These are phyloP conservation scores for Phaeotremella skinneri DNA, from an alignment of 768 basidiomycete genomes.

Conservation along the genomic window DNA sequence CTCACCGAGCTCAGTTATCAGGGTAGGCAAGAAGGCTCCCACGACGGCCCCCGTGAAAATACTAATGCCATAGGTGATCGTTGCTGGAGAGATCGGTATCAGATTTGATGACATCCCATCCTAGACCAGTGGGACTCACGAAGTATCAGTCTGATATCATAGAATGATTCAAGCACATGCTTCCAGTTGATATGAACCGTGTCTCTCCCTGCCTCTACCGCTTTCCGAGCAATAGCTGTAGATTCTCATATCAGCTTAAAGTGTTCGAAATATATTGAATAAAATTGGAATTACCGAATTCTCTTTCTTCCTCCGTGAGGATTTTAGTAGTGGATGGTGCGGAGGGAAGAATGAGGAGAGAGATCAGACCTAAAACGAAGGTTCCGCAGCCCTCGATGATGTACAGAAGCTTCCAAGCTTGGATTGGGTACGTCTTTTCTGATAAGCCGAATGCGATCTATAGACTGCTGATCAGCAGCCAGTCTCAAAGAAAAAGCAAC, in stretches of 20 bases:
- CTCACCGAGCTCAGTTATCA: conserved; percentile 12
- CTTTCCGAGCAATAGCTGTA: conserved; percentile 6
- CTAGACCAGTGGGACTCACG: conserved; percentile 21
- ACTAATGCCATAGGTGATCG: conserved; percentile 4
- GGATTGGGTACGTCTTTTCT: conserved; percentile 39
- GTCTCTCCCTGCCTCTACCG: conserved; percentile 7
- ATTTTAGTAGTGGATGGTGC: conserved; percentile 1
- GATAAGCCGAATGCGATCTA: not conserved
- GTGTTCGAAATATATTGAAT: not conserved
- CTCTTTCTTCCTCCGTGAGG: conserved; percentile 25
- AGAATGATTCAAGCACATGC: conserved; percentile 13
- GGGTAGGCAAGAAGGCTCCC: conserved; percentile 25
- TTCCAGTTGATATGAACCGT: conserved; percentile 28
- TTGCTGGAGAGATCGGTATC: not conserved
- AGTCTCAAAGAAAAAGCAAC: not conserved
- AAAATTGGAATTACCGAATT: conserved; percentile 11
- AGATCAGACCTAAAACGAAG: conserved; percentile 54
- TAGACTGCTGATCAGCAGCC: not conserved
- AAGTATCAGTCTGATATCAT: conserved; percentile 21
- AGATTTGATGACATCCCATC: not conserved
- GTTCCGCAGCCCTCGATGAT: conserved; percentile 57
- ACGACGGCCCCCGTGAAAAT: conserved; percentile 25
- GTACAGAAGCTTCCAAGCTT: conserved; percentile 59
- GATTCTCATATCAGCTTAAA: conserved; percentile 10
- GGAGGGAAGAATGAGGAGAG: conserved; percentile 49